Percentiles rank a stretch among this genome's conserved stretches.
These are phyloP conservation scores for Erodium texanum DNA, from an alignment of 441 rosid genomes.

Conservation along the genomic window DNA sequence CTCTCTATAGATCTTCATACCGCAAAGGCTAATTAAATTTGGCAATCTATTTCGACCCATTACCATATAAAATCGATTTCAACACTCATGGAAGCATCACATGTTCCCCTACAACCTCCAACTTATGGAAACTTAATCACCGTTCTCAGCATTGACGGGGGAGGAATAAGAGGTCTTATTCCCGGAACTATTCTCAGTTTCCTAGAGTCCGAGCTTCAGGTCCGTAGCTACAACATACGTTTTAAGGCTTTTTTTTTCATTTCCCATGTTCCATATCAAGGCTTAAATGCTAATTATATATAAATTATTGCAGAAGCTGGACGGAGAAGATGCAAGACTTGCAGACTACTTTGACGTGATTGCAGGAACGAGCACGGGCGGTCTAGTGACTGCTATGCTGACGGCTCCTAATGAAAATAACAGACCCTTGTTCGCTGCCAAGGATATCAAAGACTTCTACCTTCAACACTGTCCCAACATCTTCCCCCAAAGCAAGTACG, in stretches of 20 bases:
- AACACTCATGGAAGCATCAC: not conserved
- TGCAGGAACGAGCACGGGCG: slow-evolving; percentile 54
- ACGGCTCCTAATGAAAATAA: slow-evolving; percentile 35
- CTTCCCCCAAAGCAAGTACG: slow-evolving; percentile 39
- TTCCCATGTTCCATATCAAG: not conserved
- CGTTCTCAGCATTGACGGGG: not conserved
- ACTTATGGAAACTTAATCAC: not conserved
- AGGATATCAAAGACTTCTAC: slow-evolving; percentile 45
- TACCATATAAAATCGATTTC: too few relatives aligned
- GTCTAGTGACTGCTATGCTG: slow-evolving; percentile 48
- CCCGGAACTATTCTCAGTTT: not conserved
- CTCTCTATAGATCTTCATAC: not conserved
- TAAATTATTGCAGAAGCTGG: slow-evolving; percentile 30
- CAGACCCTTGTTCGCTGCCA: slow-evolving; percentile 46
- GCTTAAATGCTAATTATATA: too few relatives aligned
- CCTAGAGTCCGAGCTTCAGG: not conserved
- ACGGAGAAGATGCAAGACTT: slow-evolving; percentile 46
- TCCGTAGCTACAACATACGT: not conserved
- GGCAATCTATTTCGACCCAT: not conserved
- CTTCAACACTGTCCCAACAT: slow-evolving; percentile 35
- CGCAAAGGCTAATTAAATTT: too few relatives aligned
- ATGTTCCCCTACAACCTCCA: not conserved
- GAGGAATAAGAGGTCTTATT: not conserved
- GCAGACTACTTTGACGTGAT: slow-evolving; percentile 57
- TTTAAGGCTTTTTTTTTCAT: too few relatives aligned